Evolutionary conservation across 805 yeast species (phyloP).

Genomic region (Candida sakaeoensis): DNA sequence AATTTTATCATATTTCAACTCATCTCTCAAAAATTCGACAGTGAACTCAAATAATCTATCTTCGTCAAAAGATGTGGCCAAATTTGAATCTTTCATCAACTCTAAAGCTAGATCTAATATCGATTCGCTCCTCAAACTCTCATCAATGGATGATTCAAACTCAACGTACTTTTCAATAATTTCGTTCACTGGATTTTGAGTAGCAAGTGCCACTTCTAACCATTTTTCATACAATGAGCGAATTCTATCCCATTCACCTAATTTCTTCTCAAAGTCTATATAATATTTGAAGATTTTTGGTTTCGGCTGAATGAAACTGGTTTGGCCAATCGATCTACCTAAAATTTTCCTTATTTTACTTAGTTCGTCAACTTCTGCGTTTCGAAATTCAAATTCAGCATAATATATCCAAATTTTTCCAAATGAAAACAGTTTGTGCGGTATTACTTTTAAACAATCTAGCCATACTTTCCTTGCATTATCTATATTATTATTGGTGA

Average conservation of each 20-base stretch:
- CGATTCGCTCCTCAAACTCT: conserved; percentile 61
- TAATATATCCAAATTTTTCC: conserved; percentile 69
- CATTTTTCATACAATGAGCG: conserved; percentile 67
- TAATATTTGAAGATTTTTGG: conserved; percentile 58
- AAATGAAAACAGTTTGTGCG: conserved; percentile 61
- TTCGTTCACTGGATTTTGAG: conserved; percentile 11
- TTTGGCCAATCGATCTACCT: conserved; percentile 67
- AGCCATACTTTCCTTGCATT: conserved; percentile 51
- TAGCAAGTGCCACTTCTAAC: conserved; percentile 36
- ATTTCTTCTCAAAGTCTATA: conserved; percentile 58
- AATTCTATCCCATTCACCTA: conserved; percentile 80
- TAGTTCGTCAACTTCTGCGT: conserved; percentile 31
- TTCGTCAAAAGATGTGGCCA: conserved; percentile 26
- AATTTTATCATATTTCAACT: conserved; percentile 53
- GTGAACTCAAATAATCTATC: conserved; percentile 27
- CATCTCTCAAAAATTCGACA: conserved; percentile 61
- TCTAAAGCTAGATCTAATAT: conserved; percentile 53
- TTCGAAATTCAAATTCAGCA: conserved; percentile 73
- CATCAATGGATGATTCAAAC: conserved; percentile 67
- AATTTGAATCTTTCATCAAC: conserved; percentile 19
- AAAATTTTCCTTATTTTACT: conserved; percentile 58
- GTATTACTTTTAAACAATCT: conserved; percentile 45
- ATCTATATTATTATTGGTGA: conserved; percentile 36
- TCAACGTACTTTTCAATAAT: conserved; percentile 65
- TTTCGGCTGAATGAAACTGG: conserved; percentile 44